Evolutionary conservation across 164 flowering plant genomes (phyloP), one percentile per base, ranked within the genome.

Genomic region (Piper longum): DNA sequence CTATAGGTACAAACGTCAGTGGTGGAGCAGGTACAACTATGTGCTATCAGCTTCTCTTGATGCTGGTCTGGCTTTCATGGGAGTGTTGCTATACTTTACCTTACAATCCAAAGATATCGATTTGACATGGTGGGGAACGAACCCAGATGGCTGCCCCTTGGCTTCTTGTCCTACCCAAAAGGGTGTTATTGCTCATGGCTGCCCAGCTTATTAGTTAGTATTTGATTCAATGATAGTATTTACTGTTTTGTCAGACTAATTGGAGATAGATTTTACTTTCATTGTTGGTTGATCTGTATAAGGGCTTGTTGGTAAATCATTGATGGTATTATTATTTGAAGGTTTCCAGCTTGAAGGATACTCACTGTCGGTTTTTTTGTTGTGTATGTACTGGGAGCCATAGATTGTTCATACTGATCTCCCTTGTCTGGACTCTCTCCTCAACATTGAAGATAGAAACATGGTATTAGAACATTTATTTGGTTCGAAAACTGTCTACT

Each of bases 51-150:
- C 91, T 19, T 82, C 85, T 3, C 79, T 91, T 3, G 96, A 91
- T 65, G 96, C 96, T 2, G 96, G 98, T 0, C 67, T 84, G 18
- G 97, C 97, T 4, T 91, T 91, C 70, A 88, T 86, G 93, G 91
- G 80, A 8, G 89, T 88, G 71, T 69, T 87, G 4, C 58, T 86
- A 69, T 88, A 81, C 57, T 56, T 88, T 12, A 70, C 81, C 56
- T 72, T 91, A 74, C 87, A 84, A 3, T 59, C 76, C 67, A 82
- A 82, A 45, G 72, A 73, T 12, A 62, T 80, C n/a, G 73, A 70
- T 56, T 43, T 87, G 19, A 64, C 61, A 16, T 89, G 93, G 93
- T 87, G 95, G 96, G 96, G 96, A 14, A 79, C 66, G 61, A 78
- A 87, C 39, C 77, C 78, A 54, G 96, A 89, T 70, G 88, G 83